Evolutionary conservation across 495 filamentous ascomycete genomes (phyloP).

Genomic region (Cairneyella variabilis): DNA sequence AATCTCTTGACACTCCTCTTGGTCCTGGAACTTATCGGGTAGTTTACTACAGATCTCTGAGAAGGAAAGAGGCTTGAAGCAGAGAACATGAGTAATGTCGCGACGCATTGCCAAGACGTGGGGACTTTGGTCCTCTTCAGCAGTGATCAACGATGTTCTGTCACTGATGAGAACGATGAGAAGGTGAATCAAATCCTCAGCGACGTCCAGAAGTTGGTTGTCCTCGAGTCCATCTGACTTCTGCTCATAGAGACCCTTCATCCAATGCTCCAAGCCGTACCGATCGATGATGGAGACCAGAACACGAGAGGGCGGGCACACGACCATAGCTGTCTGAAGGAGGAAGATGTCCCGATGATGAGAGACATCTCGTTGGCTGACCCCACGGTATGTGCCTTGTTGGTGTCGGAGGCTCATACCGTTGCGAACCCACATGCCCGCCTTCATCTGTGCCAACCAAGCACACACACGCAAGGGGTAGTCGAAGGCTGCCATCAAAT

Average conservation of each 20-base stretch:
- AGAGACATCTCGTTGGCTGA: slow-evolving; percentile 81
- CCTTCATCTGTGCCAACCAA: slow-evolving; percentile 97
- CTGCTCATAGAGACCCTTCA: slow-evolving; percentile 71
- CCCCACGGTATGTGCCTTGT: slow-evolving; percentile 84
- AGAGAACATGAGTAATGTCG: slow-evolving; percentile 90
- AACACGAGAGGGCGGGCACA: slow-evolving; percentile 78
- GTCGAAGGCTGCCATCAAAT: slow-evolving; percentile 85
- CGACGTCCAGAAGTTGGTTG: slow-evolving; percentile 79
- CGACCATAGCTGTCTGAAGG: slow-evolving; percentile 83
- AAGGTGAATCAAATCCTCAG: slow-evolving; percentile 93
- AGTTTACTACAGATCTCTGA: slow-evolving; percentile 80
- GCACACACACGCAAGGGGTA: slow-evolving; percentile 89
- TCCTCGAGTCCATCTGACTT: slow-evolving; percentile 70
- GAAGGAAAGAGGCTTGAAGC: slow-evolving; percentile 92
- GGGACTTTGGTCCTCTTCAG: slow-evolving; percentile 60
- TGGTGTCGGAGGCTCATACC: slow-evolving; percentile 94
- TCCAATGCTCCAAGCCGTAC: slow-evolving; percentile 87
- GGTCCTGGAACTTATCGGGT: slow-evolving; percentile 80
- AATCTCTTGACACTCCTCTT: slow-evolving; percentile 71
- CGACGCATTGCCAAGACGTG: slow-evolving; percentile 71
- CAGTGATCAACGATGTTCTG: slow-evolving; percentile 70
- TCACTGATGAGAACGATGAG: slow-evolving; percentile 89
- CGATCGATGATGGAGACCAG: slow-evolving; percentile 88
- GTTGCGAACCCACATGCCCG: slow-evolving; percentile 97
- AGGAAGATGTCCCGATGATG: slow-evolving; percentile 95